Percentiles rank a stretch among this genome's conserved stretches.
phyloP scores from a whole-genome alignment of 1,284 basidiomycete species.

The Trametes pubescens region DNA sequence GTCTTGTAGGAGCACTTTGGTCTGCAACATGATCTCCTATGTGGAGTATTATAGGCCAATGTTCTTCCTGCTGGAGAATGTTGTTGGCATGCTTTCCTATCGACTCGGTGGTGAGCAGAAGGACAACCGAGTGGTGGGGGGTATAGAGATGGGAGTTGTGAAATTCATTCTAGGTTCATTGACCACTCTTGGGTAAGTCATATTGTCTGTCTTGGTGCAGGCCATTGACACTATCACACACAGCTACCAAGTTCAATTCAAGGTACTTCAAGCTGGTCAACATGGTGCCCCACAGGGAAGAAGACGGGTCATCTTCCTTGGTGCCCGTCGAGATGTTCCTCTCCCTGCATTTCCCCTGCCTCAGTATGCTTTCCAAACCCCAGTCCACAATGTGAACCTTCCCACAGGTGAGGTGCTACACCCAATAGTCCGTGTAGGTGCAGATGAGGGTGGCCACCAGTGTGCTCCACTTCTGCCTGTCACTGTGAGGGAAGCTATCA shows the following conservation, averaged over 20 bases:
- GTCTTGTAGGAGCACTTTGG: slow-evolving; percentile 59
- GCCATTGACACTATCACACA: neutral
- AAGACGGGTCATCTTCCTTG: slow-evolving; percentile 73
- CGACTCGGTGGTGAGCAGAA: slow-evolving; percentile 45
- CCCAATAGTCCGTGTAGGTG: slow-evolving; percentile 25
- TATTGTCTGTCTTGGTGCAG: neutral
- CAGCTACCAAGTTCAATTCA: slow-evolving; percentile 74
- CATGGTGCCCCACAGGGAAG: slow-evolving; percentile 76
- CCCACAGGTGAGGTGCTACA: slow-evolving; percentile 47
- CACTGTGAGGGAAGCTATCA: slow-evolving; percentile 68
- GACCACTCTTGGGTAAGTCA: slow-evolving; percentile 64
- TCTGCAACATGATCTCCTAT: slow-evolving; percentile 76
- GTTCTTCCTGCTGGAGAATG: slow-evolving; percentile 77
- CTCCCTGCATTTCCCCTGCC: slow-evolving; percentile 73
- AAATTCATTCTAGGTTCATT: slow-evolving; percentile 69
- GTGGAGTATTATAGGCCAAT: slow-evolving; percentile 72
- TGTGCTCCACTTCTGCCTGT: slow-evolving; percentile 65
- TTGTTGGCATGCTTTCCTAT: slow-evolving; percentile 62
- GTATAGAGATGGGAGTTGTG: slow-evolving; percentile 63
- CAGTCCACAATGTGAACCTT: slow-evolving; percentile 43
- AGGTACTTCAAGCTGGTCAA: slow-evolving; percentile 70
- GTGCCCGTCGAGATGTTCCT: slow-evolving; percentile 59
- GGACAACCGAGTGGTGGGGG: slow-evolving; percentile 39
- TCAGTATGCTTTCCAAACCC: slow-evolving; percentile 55
- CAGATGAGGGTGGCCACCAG: slow-evolving; percentile 46